These are phyloP conservation scores for Pulveroboletus sp. DNA, from an alignment of 768 basidiomycete species.

Conservation along the genomic window DNA sequence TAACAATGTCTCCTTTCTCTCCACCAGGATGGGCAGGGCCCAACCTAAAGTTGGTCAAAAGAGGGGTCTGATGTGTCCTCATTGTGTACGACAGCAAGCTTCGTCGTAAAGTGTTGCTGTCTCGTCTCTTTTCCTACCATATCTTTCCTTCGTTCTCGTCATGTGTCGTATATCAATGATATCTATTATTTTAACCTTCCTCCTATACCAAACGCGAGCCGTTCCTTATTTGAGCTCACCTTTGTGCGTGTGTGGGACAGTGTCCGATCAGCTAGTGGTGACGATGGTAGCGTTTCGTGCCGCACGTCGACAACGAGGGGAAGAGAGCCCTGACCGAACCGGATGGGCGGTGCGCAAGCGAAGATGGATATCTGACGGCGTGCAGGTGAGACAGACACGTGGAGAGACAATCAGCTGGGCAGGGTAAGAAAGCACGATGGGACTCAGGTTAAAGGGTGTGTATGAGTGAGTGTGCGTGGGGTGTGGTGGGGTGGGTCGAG, in stretches of 20 bases:
- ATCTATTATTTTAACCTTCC: constrained; percentile 18
- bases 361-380: constrained; percentile 3
- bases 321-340: constrained; percentile 1
- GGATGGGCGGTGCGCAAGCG: constrained; percentile 3
- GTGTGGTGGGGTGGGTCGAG: too few species aligned
- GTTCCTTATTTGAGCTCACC: neutral
- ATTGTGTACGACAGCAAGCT: constrained; percentile 17
- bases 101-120: constrained; percentile 2
- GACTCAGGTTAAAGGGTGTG: constrained; percentile 20
- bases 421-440: neutral
- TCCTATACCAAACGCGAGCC: constrained; percentile 1
- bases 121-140: neutral
- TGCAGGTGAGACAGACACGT: constrained; percentile 5
- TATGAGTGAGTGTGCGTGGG: too few species aligned
- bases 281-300: neutral
- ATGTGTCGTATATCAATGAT: constrained; percentile 14
- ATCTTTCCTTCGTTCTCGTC: neutral
- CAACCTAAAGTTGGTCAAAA: constrained; percentile 16
- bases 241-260: neutral
- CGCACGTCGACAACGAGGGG: constrained; percentile 25
- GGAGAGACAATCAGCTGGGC: neutral
- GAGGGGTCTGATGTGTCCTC: constrained; percentile 16
- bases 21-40: constrained; percentile 22
- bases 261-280: constrained; percentile 9
- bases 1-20: constrained; percentile 6